Percentiles rank a stretch among this genome's conserved stretches.
Evolutionary conservation across 2,329 filamentous ascomycete species (phyloP).

Genomic region (Monilinia vaccinii-corymbosi): DNA sequence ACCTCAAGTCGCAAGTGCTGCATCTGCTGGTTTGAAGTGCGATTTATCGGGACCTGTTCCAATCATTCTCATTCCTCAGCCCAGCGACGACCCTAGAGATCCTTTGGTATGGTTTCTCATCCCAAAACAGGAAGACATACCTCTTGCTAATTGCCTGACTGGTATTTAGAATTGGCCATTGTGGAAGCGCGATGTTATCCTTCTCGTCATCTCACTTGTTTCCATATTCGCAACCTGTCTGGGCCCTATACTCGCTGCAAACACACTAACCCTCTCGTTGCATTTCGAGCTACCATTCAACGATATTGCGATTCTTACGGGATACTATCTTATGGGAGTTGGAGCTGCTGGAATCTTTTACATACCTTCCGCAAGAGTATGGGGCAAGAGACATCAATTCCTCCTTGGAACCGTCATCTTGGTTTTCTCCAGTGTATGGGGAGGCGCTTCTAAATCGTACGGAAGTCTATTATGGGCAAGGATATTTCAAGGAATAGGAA

Average conservation of each 20-base stretch:
- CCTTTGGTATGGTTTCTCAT: slow-evolving; percentile 50
- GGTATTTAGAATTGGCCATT: slow-evolving; percentile 65
- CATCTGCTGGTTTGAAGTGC: slow-evolving; percentile 54
- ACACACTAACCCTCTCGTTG: slow-evolving; percentile 68
- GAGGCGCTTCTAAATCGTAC: slow-evolving; percentile 57
- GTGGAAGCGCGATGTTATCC: slow-evolving; percentile 75
- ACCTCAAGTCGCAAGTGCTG: slow-evolving; percentile 34
- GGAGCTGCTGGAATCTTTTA: slow-evolving; percentile 76
- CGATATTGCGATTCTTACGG: slow-evolving; percentile 72
- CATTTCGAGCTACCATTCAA: slow-evolving; percentile 59
- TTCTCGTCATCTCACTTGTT: slow-evolving; percentile 66
- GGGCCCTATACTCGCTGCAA: slow-evolving; percentile 79
- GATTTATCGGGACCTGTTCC: slow-evolving; percentile 56
- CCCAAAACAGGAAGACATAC: neutral
- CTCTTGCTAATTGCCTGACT: slow-evolving; percentile 12
- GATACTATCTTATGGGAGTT: slow-evolving; percentile 78
- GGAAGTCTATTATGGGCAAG: slow-evolving; percentile 66
- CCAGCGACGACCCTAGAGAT: slow-evolving; percentile 84
- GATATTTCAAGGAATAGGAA: slow-evolving; percentile 75
- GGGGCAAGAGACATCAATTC: slow-evolving; percentile 88
- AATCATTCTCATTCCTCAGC: slow-evolving; percentile 83
- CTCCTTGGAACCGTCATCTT: slow-evolving; percentile 67
- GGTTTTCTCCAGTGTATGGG: slow-evolving; percentile 69
- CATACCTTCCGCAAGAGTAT: slow-evolving; percentile 79
- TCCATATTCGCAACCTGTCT: slow-evolving; percentile 78